These are phyloP conservation scores for Allomyces macrogynus DNA, from an alignment of 192 early-diverging fungal species.

Conservation along the genomic window DNA sequence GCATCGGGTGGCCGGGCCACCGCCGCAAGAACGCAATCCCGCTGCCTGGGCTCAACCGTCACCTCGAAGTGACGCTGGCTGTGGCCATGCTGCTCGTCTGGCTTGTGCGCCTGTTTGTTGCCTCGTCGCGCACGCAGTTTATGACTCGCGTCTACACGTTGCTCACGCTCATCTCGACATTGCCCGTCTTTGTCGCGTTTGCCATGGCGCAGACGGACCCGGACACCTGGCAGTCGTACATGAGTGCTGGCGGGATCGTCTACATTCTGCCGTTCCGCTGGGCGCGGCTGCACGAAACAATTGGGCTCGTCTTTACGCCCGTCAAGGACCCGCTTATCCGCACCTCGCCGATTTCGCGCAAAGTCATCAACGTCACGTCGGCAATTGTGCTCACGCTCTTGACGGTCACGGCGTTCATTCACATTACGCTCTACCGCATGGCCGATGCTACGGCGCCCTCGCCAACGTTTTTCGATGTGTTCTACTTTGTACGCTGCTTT, in stretches of 20 bases:
- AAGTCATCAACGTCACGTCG: constrained; percentile 30
- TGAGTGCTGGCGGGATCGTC: neutral
- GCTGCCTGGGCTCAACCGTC: neutral
- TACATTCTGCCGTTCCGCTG: neutral
- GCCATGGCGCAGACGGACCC: neutral
- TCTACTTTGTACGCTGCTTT: constrained; percentile 10
- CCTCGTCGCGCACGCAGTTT: neutral
- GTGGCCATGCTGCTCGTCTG: neutral
- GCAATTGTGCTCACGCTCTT: constrained; percentile 48
- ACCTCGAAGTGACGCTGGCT: neutral
- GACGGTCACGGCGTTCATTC: constrained; percentile 48
- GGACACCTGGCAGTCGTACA: neutral
- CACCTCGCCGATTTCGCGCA: constrained; percentile 35
- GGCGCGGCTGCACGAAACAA: neutral
- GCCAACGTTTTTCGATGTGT: constrained; percentile 13
- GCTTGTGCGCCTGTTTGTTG: neutral
- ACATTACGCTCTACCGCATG: constrained; percentile 26
- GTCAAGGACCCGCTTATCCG: constrained; percentile 38
- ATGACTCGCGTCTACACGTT: neutral
- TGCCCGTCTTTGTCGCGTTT: neutral
- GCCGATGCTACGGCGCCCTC: constrained; percentile 9
- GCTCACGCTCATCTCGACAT: neutral
- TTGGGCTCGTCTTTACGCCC: constrained; percentile 9
- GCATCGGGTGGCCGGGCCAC: neutral
- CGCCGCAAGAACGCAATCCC: neutral